phyloP scores from a whole-genome alignment of 1,284 basidiomycete species.

The Puccinia triticina region DNA sequence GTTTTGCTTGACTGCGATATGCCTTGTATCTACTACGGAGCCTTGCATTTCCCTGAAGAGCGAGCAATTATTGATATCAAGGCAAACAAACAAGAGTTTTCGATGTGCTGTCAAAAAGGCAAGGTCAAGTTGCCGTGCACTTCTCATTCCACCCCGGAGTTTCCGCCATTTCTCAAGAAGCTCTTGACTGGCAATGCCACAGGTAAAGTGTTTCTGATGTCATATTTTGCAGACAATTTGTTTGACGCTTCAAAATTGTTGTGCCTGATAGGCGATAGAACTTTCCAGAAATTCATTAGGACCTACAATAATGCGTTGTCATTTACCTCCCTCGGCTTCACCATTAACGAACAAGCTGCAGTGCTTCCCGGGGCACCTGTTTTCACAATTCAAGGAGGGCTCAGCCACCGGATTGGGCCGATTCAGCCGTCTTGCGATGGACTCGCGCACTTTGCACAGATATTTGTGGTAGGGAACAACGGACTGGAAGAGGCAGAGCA shows the following conservation, averaged over 20 bases:
- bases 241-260: too few relatives aligned
- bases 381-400: neutral
- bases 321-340: neutral
- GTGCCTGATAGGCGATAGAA: neutral
- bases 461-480: neutral
- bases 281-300: neutral
- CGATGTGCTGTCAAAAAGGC: constrained; percentile 21
- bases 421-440: neutral
- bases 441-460: constrained; percentile 9
- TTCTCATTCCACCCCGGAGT: neutral
- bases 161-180: neutral
- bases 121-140: constrained; percentile 47
- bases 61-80: too few relatives aligned
- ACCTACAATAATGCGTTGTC: neutral
- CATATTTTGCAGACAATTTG: too few relatives aligned
- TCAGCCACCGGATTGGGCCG: neutral
- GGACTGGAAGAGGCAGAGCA: neutral
- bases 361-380: neutral
- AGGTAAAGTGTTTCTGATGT: neutral
- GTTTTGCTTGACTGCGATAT: too few relatives aligned
- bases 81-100: neutral
- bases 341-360: too few relatives aligned
- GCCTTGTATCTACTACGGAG: neutral
- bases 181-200: neutral
- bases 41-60: constrained; percentile 22